Conservation (phyloP, 2,329 filamentous ascomycete species). For the Chaetomiaceae sp. region DNA sequence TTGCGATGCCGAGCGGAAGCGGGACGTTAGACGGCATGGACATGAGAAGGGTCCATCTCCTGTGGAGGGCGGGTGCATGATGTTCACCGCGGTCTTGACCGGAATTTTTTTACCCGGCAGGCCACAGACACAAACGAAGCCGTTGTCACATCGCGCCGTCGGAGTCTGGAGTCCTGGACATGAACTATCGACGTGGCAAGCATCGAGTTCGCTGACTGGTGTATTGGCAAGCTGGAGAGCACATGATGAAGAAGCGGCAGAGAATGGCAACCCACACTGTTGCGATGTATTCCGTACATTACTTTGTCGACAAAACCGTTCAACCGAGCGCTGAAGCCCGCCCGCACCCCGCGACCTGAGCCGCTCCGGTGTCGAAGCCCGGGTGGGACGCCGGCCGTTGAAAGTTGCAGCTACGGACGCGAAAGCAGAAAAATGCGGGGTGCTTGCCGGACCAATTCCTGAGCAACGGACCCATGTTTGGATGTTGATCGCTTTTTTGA, state of each 20-base stretch:
- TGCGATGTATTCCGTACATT: too few relatives aligned
- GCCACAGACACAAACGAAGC: not conserved
- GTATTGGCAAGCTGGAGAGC: slow-evolving; percentile 3
- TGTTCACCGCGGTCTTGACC: not conserved
- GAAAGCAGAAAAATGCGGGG: not conserved
- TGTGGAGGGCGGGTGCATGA: not conserved
- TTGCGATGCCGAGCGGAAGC: not conserved
- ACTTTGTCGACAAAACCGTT: not conserved
- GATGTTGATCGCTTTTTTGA: not conserved
- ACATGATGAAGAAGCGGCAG: slow-evolving; percentile 25
- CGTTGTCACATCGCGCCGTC: slow-evolving; percentile 18
- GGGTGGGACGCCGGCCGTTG: slow-evolving; percentile 4
- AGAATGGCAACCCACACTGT: slow-evolving; percentile 17
- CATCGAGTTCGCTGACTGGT: not conserved
- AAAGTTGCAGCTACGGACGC: slow-evolving; percentile 5
- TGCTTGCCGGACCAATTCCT: slow-evolving; percentile 7
- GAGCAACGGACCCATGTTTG: slow-evolving; percentile 3
- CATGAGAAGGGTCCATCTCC: not conserved
- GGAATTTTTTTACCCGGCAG: not conserved
- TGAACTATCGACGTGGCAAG: slow-evolving; percentile 1
- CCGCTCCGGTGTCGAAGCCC: not conserved
- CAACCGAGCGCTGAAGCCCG: not conserved
- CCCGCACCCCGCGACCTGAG: not conserved
- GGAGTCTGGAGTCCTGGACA: not conserved
- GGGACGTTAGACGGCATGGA: not conserved